Percentiles rank a stretch among this genome's conserved stretches.
Conservation (phyloP, 371 early-diverging fungal species). For the Parasitella parasitica region DNA sequence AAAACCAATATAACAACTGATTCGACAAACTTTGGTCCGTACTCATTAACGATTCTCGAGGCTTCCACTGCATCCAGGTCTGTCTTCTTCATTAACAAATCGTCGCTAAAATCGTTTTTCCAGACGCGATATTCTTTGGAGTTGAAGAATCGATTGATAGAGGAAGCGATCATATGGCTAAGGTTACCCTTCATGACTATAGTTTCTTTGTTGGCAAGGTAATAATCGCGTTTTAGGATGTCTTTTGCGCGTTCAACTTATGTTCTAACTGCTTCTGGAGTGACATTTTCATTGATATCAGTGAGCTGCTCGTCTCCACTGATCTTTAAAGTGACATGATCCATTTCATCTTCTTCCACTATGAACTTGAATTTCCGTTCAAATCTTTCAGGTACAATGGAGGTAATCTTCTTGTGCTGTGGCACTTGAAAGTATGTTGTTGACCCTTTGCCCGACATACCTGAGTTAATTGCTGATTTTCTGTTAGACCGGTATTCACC, state of each 20-base stretch:
- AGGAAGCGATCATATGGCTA: constrained; percentile 9
- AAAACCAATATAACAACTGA: constrained; percentile 8
- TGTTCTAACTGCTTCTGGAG: constrained; percentile 2
- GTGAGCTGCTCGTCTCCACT: background rate
- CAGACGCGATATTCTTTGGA: constrained; percentile 2
- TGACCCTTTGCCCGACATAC: too few relatives aligned
- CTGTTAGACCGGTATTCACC: too few relatives aligned
- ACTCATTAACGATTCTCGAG: background rate
- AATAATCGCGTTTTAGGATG: too few relatives aligned
- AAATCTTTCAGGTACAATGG: constrained; percentile 10
- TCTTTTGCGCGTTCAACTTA: constrained; percentile 6
- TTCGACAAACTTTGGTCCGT: constrained; percentile 7
- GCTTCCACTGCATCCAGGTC: constrained; percentile 4
- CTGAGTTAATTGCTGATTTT: too few relatives aligned
- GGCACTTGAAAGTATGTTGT: too few relatives aligned
- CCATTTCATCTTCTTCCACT: constrained; percentile 9
- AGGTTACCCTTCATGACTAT: background rate
- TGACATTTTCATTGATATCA: constrained; percentile 4
- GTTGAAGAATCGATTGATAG: constrained; percentile 7
- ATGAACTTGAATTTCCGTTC: constrained; percentile 7
- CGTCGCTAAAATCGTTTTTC: background rate
- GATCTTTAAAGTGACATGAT: constrained; percentile 6
- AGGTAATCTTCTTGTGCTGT: constrained; percentile 5
- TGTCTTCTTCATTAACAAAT: constrained; percentile 5
- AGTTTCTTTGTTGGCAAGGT: constrained; percentile 5